Conservation (phyloP, 768 basidiomycete genomes). For the Russula earlei region DNA sequence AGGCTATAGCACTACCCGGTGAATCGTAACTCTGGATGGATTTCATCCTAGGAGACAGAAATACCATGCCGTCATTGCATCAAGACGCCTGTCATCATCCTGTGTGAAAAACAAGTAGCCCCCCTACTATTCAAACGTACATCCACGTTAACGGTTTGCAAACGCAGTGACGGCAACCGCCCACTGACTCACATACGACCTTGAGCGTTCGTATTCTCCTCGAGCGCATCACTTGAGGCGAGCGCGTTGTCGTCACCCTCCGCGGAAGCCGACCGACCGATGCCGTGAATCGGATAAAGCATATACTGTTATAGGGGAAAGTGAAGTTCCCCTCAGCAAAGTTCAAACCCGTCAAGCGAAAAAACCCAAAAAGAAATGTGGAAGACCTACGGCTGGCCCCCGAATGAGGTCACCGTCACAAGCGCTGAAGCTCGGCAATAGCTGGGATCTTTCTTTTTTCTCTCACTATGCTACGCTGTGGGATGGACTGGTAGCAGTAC, state of each 20-base stretch:
- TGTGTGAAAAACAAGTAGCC: no score
- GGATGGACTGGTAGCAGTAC: background rate
- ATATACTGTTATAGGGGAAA: background rate
- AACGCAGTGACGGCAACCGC: background rate
- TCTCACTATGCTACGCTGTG: background rate
- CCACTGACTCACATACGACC: slow-evolving; percentile 1
- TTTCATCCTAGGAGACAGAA: no score
- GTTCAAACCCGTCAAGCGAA: no score
- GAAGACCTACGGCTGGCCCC: background rate
- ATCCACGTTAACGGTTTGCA: background rate
- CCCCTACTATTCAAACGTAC: slow-evolving; percentile 2
- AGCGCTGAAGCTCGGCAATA: background rate
- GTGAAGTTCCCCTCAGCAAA: no score
- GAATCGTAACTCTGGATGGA: no score
- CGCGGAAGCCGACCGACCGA: background rate
- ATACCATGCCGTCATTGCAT: no score
- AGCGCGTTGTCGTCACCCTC: background rate
- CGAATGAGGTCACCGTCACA: background rate
- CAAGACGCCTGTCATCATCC: no score
- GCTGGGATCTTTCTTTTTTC: background rate
- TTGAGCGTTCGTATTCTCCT: background rate
- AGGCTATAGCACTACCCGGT: no score
- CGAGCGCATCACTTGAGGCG: background rate
- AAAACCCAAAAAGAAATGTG: no score
- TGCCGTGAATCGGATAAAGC: background rate